Conservation (phyloP, 495 filamentous ascomycete genomes). For the Podospora comata region DNA sequence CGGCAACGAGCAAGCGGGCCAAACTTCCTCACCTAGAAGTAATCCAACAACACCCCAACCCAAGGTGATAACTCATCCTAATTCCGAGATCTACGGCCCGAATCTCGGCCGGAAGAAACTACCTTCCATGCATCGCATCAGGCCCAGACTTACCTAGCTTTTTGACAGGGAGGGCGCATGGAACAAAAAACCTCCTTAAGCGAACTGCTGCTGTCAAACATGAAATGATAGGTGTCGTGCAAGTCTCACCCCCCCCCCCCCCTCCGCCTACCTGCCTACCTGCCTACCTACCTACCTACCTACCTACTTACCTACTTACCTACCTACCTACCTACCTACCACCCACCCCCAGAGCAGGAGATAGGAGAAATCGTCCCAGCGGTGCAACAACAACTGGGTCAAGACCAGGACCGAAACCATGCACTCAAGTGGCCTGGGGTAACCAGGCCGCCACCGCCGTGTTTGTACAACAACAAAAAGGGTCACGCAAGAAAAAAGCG, state of each 20-base stretch:
- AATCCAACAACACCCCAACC: neutral
- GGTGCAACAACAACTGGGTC: neutral
- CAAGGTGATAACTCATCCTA: neutral
- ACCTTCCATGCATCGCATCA: neutral
- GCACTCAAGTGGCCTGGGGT: neutral
- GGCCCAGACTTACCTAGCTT: neutral
- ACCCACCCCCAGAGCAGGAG: neutral
- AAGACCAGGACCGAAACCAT: neutral
- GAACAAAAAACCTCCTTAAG: neutral
- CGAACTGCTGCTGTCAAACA: neutral
- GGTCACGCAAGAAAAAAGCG: neutral
- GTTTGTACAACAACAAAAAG: neutral
- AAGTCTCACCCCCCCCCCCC: neutral
- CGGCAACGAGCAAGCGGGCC: too few relatives aligned
- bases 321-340: neutral
- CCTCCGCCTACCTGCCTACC: too few relatives aligned
- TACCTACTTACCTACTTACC: too few relatives aligned
- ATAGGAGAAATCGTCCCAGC: neutral
- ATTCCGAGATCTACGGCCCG: neutral
- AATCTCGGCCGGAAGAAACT: neutral
- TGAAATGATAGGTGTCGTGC: neutral
- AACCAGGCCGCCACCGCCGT: neutral
- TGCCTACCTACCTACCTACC: too few relatives aligned
- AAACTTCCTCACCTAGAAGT: neutral
- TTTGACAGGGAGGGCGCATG: neutral